Conservation (phyloP, 148 eudicot species). For the Rhododendron mucronatum region DNA sequence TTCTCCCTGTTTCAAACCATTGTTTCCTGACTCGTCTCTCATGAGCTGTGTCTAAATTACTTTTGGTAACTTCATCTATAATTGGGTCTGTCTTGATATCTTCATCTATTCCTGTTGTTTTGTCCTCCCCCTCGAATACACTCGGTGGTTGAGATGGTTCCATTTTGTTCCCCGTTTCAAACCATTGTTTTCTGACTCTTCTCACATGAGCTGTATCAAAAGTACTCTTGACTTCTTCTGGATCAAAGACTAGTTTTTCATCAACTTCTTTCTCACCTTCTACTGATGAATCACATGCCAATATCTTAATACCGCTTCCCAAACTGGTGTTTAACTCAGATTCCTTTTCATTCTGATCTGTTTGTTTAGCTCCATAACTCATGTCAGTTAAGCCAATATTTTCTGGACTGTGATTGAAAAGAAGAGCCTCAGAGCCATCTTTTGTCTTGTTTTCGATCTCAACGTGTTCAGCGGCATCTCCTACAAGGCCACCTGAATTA, state of each 20-base stretch:
- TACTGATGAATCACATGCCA: slow-evolving; percentile 13
- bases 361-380: slow-evolving; percentile 23
- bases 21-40: slow-evolving; percentile 31
- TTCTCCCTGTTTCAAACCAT: slow-evolving; percentile 39
- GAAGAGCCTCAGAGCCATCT: slow-evolving; percentile 10
- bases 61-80: slow-evolving; percentile 7
- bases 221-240: slow-evolving; percentile 24
- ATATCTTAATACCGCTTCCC: slow-evolving; percentile 24
- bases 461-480: slow-evolving; percentile 26
- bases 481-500: slow-evolving; percentile 22
- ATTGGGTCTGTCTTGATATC: slow-evolving; percentile 23
- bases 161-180: slow-evolving; percentile 32
- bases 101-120: slow-evolving; percentile 22
- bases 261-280: slow-evolving; percentile 23
- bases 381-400: slow-evolving; percentile 23
- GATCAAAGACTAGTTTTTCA: slow-evolving; percentile 15
- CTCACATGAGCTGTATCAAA: slow-evolving; percentile 35
- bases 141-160: slow-evolving; percentile 22
- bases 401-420: slow-evolving; percentile 12
- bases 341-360: slow-evolving; percentile 23
- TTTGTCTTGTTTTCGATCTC: slow-evolving; percentile 18
- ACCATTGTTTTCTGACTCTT: slow-evolving; percentile 31
- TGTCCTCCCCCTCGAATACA: slow-evolving; percentile 31
- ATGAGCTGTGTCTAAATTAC: slow-evolving; percentile 32
- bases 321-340: slow-evolving; percentile 22